Evolutionary conservation across 768 basidiomycete species (phyloP), one percentile per base, ranked within the genome.

Genomic region (Suillus tomentosus): DNA sequence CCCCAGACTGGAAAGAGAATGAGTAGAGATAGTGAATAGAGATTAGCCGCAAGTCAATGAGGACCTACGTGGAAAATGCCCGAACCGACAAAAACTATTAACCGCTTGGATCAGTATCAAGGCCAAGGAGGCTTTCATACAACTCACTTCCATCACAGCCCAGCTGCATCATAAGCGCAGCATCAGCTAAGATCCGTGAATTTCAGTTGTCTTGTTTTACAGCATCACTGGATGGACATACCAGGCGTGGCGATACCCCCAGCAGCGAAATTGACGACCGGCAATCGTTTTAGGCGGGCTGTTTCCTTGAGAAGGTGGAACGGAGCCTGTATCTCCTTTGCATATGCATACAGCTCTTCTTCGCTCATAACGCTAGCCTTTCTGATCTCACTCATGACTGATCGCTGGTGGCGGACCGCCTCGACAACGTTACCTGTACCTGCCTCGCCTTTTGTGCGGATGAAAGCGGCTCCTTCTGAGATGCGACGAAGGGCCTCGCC

Each of bases 141-240:
- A 17, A 76, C 88, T 66, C 72, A 95, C 95, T 91, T 81, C 96
- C 95, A 73, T 96, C 96, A 76, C 94, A 95, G 42, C 96, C 95
- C 42, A 99, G 85, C 73, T 96, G 95, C 96, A 99, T 99, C 96
- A 98, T 97, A 67, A 98, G 77, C 4, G 97, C 97, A 17, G 96
- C 96, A 76, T 99, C 96, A 68, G 93, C 95, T 87, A 65, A 68
- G 27, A 47, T 50, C 36, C 39, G 62, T 31, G 31, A 39, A 14
- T 7, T 17, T 67, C 27, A 67, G 62, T 5, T 24, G 24, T 42
- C 22, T 7, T 17, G 17, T 9, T 27, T 24, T 9, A 17, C 39
- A 47, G 15, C 15, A 34, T 42, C 11, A 31, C 45, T 47, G 6
- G 6, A 14, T 14, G 24, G 1, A 48, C 81, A 56, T 72, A 92